Percentiles rank a stretch among this genome's conserved stretches.
These are phyloP conservation scores for Mortierella hygrophila DNA, from an alignment of 192 early-diverging fungal species.

Conservation along the genomic window DNA sequence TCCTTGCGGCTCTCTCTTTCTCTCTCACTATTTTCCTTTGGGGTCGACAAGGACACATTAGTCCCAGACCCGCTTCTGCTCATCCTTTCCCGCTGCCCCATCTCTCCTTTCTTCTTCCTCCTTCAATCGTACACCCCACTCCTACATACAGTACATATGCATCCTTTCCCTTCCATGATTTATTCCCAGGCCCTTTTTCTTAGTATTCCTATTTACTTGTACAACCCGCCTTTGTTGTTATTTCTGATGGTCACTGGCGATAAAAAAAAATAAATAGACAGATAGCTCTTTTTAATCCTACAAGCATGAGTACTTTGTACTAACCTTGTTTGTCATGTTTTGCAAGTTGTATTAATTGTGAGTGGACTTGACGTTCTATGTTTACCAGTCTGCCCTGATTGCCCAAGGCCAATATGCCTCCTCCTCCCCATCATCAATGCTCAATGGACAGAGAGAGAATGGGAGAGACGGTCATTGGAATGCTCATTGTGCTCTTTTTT, in stretches of 20 bases:
- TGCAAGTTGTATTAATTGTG: slow-evolving; percentile 1
- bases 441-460: background rate
- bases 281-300: background rate
- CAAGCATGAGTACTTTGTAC: background rate
- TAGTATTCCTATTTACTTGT: background rate
- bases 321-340: slow-evolving; percentile 10
- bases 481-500: slow-evolving; percentile 4
- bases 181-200: background rate
- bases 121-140: background rate
- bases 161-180: background rate
- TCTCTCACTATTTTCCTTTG: background rate
- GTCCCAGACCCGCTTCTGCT: background rate
- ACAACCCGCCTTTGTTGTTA: background rate
- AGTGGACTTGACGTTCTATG: background rate
- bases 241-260: background rate
- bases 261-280: background rate
- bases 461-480: background rate
- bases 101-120: background rate
- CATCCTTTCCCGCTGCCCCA: too few relatives aligned
- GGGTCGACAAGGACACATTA: background rate
- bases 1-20: background rate
- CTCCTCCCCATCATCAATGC: background rate
- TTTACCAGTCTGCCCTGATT: background rate
- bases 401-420: background rate
- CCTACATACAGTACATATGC: too few relatives aligned